These are phyloP conservation scores for Ogataea hybrid DNA, from an alignment of 1,139 yeast genomes.

Conservation along the genomic window DNA sequence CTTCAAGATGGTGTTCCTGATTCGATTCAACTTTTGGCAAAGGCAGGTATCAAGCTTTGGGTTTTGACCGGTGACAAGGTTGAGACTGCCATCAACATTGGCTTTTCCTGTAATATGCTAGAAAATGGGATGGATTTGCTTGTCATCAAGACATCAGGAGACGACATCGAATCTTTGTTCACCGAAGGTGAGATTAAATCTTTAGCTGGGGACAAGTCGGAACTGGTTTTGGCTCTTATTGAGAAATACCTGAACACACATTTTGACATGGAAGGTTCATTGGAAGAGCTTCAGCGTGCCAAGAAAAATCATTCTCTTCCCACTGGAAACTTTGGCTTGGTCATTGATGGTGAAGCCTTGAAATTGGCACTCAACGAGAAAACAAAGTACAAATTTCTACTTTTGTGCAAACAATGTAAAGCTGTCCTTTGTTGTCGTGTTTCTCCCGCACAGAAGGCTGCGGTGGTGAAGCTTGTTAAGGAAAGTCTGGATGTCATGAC, in stretches of 20 bases:
- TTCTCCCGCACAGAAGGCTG: conserved; percentile 95
- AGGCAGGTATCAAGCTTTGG: conserved; percentile 96
- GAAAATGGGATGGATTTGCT: conserved; percentile 85
- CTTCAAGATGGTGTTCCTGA: conserved; percentile 96
- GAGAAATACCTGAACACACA: conserved; percentile 57
- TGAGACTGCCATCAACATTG: conserved; percentile 97
- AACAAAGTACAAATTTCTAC: conserved; percentile 62
- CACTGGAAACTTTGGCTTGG: conserved; percentile 70
- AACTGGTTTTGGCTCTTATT: conserved; percentile 55
- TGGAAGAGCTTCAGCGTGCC: conserved; percentile 60
- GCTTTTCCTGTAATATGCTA: conserved; percentile 89
- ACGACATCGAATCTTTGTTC: conserved; percentile 37
- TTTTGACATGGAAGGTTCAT: conserved; percentile 63
- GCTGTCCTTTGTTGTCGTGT: conserved; percentile 96
- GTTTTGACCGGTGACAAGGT: conserved; percentile 97
- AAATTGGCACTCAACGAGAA: conserved; percentile 63
- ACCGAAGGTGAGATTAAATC: conserved; percentile 36
- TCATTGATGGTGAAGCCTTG: conserved; percentile 92
- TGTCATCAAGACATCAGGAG: conserved; percentile 55
- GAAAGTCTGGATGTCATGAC: conserved; percentile 82
- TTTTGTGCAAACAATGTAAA: conserved; percentile 89
- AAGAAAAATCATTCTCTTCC: conserved; percentile 77
- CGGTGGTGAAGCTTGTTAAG: conserved; percentile 88
- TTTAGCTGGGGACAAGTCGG: conserved; percentile 38
- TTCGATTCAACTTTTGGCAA: conserved; percentile 76